These are phyloP conservation scores for Antarctomyces pellizariae DNA, from an alignment of 495 filamentous ascomycete species.

Conservation along the genomic window DNA sequence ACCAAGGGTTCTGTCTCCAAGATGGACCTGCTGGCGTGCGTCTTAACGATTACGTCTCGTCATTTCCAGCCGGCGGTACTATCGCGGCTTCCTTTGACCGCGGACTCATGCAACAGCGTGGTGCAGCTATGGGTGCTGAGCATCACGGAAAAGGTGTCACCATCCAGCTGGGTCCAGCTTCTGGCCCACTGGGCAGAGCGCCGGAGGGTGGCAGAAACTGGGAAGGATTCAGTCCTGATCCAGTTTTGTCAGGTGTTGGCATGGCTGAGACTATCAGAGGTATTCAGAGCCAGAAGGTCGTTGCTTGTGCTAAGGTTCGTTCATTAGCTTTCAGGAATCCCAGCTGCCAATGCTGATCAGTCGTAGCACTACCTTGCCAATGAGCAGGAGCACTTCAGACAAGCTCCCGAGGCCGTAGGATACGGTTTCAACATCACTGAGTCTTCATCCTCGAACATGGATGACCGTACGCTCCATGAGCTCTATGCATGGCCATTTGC, in stretches of 20 bases:
- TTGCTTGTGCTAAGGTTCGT: conserved; percentile 61
- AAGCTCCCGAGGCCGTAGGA: conserved; percentile 31
- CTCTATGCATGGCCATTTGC: conserved; percentile 79
- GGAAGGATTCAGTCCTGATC: conserved; percentile 59
- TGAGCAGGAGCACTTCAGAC: conserved; percentile 68
- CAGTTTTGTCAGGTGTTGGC: conserved; percentile 28
- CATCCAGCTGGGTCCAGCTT: conserved; percentile 67
- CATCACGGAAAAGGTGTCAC: conserved; percentile 67
- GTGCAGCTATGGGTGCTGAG: conserved; percentile 59
- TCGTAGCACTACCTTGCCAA: conserved; percentile 24
- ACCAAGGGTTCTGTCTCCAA: conserved; percentile 64
- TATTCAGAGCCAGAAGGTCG: conserved; percentile 60
- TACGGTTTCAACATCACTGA: conserved; percentile 19
- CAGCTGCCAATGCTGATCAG: background rate
- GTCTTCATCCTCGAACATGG: conserved; percentile 59
- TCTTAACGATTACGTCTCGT: conserved; percentile 43
- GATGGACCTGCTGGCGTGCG: conserved; percentile 69
- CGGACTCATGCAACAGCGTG: conserved; percentile 46
- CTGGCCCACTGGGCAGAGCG: conserved; percentile 54
- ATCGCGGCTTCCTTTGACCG: conserved; percentile 44
- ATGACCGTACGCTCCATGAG: conserved; percentile 88
- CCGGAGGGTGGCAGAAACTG: conserved; percentile 72
- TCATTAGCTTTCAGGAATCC: background rate
- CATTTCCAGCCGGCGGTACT: conserved; percentile 61
- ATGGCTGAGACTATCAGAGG: conserved; percentile 57